Evolutionary conservation across 2,329 filamentous ascomycete species (phyloP), one percentile per base, ranked within the genome.

Genomic region (Calonectria leucothoes): DNA sequence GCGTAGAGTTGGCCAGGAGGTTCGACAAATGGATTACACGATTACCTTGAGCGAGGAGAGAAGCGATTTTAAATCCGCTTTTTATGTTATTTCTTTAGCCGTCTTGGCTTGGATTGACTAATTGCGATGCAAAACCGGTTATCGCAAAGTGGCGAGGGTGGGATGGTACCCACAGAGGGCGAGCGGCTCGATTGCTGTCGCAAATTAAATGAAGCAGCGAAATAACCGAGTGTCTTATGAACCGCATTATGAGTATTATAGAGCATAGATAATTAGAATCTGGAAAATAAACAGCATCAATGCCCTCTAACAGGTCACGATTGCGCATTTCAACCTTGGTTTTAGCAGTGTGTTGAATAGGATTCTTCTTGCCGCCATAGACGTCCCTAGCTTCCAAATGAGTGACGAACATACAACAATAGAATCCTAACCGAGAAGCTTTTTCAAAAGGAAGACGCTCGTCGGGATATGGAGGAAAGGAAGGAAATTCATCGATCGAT

Each of bases 21-120:
- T 73, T 71, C 25, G 42, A 73, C 17, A 67, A 57, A 67, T 73
- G 68, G 71, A 55, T 73, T 37, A 39, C 45, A 63, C 48, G 15
- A 7, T 3, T 42, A 14, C 29, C 48, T 17, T 66, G 39, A 45
- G 23, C 20, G 12, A 64, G 2, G 10, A 48, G 6, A 11, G 4
- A 20, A 6, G 10, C 7, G 12, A 5, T 23, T 23, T 45, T 8
- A 35, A 35, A 7, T 8, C 10, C 6, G 10, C 33, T 35, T 35
- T 35, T 35, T 6, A 11, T 8, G 10, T 35, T 35, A 35, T 35
- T 35, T 14, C 35, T 42, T 6, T 6, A n/a, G n/a, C n/a, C n/a
- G n/a, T n/a, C n/a, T n/a, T n/a, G n/a, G n/a, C n/a, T n/a, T n/a
- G n/a, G n/a, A n/a, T n/a, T n/a, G n/a, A n/a, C n/a, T n/a, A n/a